A percentile compares a stretch with the other conserved stretches of the same genome.
Evolutionary conservation across 2,329 filamentous ascomycete genomes (phyloP).

Genomic region (Botrytis byssoidea): DNA sequence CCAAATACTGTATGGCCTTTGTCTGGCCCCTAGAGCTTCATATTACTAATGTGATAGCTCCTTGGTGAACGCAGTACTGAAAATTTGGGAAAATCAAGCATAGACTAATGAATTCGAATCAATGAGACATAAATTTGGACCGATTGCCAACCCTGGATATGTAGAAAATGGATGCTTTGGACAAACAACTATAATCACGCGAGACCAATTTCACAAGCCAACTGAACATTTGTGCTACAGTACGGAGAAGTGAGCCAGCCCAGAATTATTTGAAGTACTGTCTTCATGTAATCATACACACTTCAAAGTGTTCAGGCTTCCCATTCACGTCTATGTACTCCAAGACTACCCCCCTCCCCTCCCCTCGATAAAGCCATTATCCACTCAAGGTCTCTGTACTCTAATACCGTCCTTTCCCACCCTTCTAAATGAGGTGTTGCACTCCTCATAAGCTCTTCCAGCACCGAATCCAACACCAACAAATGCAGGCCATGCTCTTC

Average conservation of each 20-base stretch:
- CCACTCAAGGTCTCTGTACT: slow-evolving; percentile 33
- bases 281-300: slow-evolving; percentile 33
- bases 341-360: not conserved
- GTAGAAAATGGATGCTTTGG: not conserved
- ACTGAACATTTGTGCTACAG: not conserved
- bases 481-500: slow-evolving; percentile 96
- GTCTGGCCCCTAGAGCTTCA: not conserved
- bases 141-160: not conserved
- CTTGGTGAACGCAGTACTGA: not conserved
- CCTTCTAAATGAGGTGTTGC: slow-evolving; percentile 57
- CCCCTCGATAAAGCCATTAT: slow-evolving; percentile 24
- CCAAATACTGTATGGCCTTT: not conserved
- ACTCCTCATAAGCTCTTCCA: slow-evolving; percentile 96
- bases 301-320: slow-evolving; percentile 15
- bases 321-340: slow-evolving; percentile 12
- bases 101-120: not conserved
- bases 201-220: not conserved
- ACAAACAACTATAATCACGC: not conserved
- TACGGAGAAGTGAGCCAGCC: not conserved
- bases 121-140: not conserved
- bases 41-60: not conserved
- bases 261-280: slow-evolving; percentile 7
- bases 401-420: slow-evolving; percentile 36
- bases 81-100: not conserved
- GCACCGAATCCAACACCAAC: slow-evolving; percentile 93